Evolutionary conservation across 2,329 filamentous ascomycete species (phyloP), one percentile per base, ranked within the genome.

Genomic region (Fusarium coicis): DNA sequence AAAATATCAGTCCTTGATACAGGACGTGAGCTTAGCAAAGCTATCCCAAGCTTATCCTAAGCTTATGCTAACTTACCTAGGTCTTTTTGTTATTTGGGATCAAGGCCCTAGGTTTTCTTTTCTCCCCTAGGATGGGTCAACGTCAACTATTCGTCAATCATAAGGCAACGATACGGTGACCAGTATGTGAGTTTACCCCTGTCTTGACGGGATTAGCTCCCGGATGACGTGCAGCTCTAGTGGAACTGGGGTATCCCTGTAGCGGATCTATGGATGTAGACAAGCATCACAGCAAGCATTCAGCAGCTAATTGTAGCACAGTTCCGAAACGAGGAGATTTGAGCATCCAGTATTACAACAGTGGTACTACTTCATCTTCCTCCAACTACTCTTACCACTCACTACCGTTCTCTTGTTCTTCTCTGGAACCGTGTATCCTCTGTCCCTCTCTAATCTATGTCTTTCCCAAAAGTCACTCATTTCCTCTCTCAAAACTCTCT

Each of bases 401-500:
- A 58, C 43, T 7, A 18, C 47, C 6, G 36, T 66, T 50, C 50
- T 79, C 74, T 73, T 78, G 37, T 84, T 84, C 73, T 83, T 82
- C 59, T 80, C 79, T 5, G 83, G 83, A 18, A 84, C 83, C 14
- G 75, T 70, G 65, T 84, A 84, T 14, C 81, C 83, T 23, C 77
- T 78, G 49, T 83, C 83, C 71, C 83, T 78, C 74, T 84, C 82
- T 52, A 81, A 49, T 44, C 82, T 73, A 46, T 84, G 80, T 44
- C 80, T 80, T 68, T 82, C 81, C 83, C 83, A 84, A 50, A 84
- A 84, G 52, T 84, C 83, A 49, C 83, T 84, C 42, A 76, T 76
- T 56, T 84, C 82, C 66, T 77, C 79, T 30, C 66, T 73, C 68
- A 62, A 57, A 34, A 57, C 44, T 30, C 60, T 66, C 67, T 54